Base-by-base conservation (phyloP, 2,329 filamentous ascomycete species). In the Nemania sp. region DNA sequence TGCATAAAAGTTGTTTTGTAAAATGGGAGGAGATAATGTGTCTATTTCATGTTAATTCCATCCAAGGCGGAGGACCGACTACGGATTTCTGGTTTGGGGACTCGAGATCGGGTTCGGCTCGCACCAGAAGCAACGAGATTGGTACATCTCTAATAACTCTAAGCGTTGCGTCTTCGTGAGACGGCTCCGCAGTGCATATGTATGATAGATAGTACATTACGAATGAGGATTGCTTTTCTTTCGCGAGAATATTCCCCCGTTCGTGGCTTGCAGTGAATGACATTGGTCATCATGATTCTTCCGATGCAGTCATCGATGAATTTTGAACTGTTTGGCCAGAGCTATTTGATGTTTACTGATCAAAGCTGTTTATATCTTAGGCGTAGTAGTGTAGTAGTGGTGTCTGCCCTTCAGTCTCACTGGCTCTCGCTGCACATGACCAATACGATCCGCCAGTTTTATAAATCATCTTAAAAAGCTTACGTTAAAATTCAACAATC, bases 201-300 rank as follows among this genome's bases (percentile, higher is more conserved):
- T 67, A 67, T 62, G 57, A 66, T 66, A 66, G 61, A 62, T 66
- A 66, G 61, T 63, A 62, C 48, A 63, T 56, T 49, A 62, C 50
- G 59, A 61, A 56, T 50, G 41, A 58, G 52, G 34, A 58, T 39
- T 52, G 26, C 48, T 51, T 50, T 14, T 44, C 31, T 20, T 41
- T 19, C 14, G 33, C 20, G n/a, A n/a, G n/a, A n/a, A n/a, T n/a
- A n/a, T n/a, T n/a, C n/a, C n/a, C n/a, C n/a, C n/a, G n/a, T n/a
- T n/a, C n/a, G n/a, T n/a, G n/a, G n/a, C n/a, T n/a, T n/a, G n/a
- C n/a, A n/a, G n/a, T n/a, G n/a, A n/a, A n/a, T n/a, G n/a, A n/a
- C n/a, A n/a, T n/a, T n/a, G 34, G 22, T 15, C 28, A 34, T 19
- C 3, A 36, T 26, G 30, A 46, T 46, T 36, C 14, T 33, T 26